phyloP scores from a whole-genome alignment of 2,329 filamentous ascomycete species.

The Hymenoscyphus repandus region DNA sequence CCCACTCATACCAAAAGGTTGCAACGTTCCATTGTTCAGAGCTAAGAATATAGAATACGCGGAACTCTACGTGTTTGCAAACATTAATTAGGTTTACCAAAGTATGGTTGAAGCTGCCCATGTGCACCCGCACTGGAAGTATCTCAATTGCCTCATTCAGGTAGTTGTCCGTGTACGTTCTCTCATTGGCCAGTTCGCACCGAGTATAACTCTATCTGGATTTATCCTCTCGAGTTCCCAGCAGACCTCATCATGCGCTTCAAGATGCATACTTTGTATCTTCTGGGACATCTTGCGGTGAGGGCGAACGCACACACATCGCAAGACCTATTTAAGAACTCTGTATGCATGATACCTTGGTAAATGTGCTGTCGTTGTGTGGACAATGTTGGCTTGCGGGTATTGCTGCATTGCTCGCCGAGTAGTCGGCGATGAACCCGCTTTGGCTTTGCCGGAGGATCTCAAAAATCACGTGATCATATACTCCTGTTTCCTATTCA shows the following conservation, averaged over 20 bases:
- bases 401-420: not conserved
- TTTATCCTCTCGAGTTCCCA: not conserved
- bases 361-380: not conserved
- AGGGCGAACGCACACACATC: not conserved
- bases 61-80: no score
- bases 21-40: no score
- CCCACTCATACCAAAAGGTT: no score
- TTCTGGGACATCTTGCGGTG: not conserved
- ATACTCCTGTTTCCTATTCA: no score
- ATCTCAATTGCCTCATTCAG: not conserved
- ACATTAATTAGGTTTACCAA: not conserved
- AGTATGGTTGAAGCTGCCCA: not conserved
- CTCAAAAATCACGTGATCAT: no score
- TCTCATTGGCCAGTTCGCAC: not conserved
- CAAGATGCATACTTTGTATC: not conserved
- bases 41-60: no score
- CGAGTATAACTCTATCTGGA: not conserved
- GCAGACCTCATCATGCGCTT: not conserved
- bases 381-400: not conserved
- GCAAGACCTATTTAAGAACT: not conserved
- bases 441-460: no score
- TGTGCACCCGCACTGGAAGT: no score
- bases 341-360: not conserved
- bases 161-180: not conserved
- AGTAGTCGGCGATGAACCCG: no score